Evolutionary conservation across 345 rosid genomes (phyloP), one percentile per base, ranked within the genome.

Genomic region (Moringa oleifera): DNA sequence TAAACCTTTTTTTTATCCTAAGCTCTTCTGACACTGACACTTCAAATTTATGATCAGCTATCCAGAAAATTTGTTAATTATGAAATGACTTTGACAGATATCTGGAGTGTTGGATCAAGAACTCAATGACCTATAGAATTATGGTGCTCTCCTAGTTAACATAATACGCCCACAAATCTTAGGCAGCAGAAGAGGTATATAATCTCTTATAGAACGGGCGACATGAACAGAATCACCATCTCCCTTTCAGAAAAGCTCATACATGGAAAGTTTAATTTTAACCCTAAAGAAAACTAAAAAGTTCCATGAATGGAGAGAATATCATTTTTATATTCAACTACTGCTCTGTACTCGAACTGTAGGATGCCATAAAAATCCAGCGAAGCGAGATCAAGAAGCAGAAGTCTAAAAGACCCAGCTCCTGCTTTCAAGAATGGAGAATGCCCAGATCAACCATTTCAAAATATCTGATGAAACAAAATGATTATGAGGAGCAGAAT

Each of bases 71-170:
- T 60, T 62, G 58, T 51, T 51, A 51, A 69, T 53, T 65, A 65
- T 64, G 57, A 59, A 72, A 57, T 59, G 57, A 33, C 67, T 57
- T 72, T 74, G 71, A 65, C 75, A 71, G 71, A 62, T 73, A 77
- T 72, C 68, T 61, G 68, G 62, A 53, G 58, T 70, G 73, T 80
- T 75, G 87, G 83, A 79, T 77, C 84, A 77, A 69, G 80, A 72
- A 73, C 77, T 70, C 47, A 58, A 57, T 64, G 57, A 58, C 62
- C 58, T 69, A 55, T 58, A 57, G 21, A 55, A 60, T 57, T 25
- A 46, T 50, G 57, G 66, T 37, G 53, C 22, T 78, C 55, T 54
- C 21, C 37, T 58, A 45, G 59, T 23, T 53, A 25, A 59, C 56
- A 65, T 46, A 59, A 62, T 41, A 23, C 53, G 47, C 51, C 58